Conservation (phyloP, 306 rosid species). For the Lablab purpureus region DNA sequence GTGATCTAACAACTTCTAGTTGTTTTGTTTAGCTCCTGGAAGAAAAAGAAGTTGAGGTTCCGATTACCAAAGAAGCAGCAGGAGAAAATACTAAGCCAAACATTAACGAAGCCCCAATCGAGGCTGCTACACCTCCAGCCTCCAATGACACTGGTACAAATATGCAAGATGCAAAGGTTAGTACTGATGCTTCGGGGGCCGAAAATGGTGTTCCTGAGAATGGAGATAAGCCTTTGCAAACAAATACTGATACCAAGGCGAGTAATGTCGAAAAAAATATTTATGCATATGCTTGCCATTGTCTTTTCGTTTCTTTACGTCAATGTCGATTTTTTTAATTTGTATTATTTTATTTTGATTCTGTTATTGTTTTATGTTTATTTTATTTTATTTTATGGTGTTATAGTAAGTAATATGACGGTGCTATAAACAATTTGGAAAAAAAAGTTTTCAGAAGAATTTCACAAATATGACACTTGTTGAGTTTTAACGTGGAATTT, state of each 20-base stretch:
- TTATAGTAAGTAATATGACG: neutral
- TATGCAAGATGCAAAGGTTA: constrained; percentile 78
- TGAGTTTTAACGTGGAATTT: constrained; percentile 22
- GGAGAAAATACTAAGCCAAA: constrained; percentile 70
- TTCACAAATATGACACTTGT: neutral
- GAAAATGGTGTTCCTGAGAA: constrained; percentile 70
- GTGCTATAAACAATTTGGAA: neutral
- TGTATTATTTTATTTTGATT: neutral
- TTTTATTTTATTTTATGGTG: neutral
- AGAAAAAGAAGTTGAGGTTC: constrained; percentile 87
- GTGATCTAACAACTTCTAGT: neutral
- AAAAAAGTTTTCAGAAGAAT: neutral
- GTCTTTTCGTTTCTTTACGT: neutral
- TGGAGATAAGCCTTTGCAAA: constrained; percentile 75
- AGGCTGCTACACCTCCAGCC: constrained; percentile 58
- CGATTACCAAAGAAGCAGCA: constrained; percentile 66
- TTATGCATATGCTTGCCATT: neutral
- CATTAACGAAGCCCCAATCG: constrained; percentile 68
- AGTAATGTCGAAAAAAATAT: neutral
- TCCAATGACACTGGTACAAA: constrained; percentile 63
- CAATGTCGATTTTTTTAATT: neutral
- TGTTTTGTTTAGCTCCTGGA: constrained; percentile 69
- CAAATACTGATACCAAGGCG: constrained; percentile 85
- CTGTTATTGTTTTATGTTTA: neutral
- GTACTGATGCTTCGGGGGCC: constrained; percentile 55